Evolutionary conservation across 805 yeast genomes (phyloP).

Genomic region (Candida schatavii): DNA sequence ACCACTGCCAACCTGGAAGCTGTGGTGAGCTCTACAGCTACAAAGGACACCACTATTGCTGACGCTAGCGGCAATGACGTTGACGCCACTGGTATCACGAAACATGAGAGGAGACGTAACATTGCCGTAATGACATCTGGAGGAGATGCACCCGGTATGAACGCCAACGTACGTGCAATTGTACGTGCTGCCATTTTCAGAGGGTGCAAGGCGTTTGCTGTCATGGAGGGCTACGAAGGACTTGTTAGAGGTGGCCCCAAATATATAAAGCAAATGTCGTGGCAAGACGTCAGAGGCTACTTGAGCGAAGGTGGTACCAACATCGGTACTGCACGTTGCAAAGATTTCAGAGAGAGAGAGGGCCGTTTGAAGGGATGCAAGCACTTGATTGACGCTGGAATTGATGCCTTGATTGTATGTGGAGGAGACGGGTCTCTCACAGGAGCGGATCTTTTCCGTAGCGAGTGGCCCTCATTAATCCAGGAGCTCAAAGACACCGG

Average conservation of each 20-base stretch:
- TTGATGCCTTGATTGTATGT: constrained; percentile 92
- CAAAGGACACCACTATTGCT: background rate
- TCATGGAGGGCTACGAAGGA: constrained; percentile 94
- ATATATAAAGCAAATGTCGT: constrained; percentile 69
- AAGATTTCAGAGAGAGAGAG: constrained; percentile 76
- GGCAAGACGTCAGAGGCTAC: constrained; percentile 97
- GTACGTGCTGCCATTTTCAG: constrained; percentile 86
- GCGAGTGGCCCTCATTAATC: constrained; percentile 90
- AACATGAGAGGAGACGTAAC: constrained; percentile 37
- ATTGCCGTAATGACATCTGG: constrained; percentile 98
- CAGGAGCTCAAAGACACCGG: constrained; percentile 61
- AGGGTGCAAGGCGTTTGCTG: constrained; percentile 88
- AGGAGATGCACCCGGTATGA: constrained; percentile 99
- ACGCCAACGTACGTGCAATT: constrained; percentile 92
- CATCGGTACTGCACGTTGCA: constrained; percentile 94
- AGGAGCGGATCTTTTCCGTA: constrained; percentile 92
- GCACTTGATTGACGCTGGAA: constrained; percentile 81
- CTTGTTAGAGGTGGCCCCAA: constrained; percentile 79
- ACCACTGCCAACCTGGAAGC: background rate
- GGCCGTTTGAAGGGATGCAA: constrained; percentile 84
- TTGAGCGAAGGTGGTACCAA: constrained; percentile 90
- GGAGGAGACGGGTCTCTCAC: constrained; percentile 99
- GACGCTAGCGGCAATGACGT: background rate
- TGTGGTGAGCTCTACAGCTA: background rate
- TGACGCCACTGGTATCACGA: constrained; percentile 11